phyloP scores from a whole-genome alignment of 2,329 filamentous ascomycete species.

The Paracorniculantispora psalliotae region DNA sequence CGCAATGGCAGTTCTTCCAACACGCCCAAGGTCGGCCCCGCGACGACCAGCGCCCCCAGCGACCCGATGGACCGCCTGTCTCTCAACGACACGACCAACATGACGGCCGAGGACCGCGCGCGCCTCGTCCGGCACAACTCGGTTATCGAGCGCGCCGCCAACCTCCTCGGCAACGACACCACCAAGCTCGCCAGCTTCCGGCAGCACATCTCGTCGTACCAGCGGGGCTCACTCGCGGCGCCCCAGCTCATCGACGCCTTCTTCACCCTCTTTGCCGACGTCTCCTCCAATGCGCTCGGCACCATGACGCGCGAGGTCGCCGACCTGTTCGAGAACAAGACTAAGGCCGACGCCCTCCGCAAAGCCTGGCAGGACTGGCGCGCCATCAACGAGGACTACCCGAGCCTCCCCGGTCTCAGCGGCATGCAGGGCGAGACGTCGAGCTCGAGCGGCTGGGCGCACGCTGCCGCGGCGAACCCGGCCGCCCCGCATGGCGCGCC shows the following conservation, averaged over 20 bases:
- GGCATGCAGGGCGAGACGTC: constrained; percentile 61
- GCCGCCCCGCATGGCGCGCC: constrained; percentile 33
- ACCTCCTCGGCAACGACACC: constrained; percentile 71
- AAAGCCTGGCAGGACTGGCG: constrained; percentile 94
- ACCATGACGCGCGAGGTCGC: constrained; percentile 88
- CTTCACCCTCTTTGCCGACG: constrained; percentile 77
- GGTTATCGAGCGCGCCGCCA: constrained; percentile 79
- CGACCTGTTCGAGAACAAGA: constrained; percentile 82
- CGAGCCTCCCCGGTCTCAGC: constrained; percentile 71
- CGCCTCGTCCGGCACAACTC: constrained; percentile 74
- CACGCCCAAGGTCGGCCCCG: constrained; percentile 20
- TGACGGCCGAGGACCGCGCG: constrained; percentile 74
- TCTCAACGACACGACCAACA: constrained; percentile 44
- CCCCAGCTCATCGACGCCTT: constrained; percentile 79
- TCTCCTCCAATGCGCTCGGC: constrained; percentile 72
- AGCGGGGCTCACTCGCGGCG: constrained; percentile 62
- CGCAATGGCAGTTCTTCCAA: constrained; percentile 18
- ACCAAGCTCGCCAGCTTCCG: constrained; percentile 76
- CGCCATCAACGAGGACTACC: constrained; percentile 93
- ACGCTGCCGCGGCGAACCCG: constrained; percentile 55
- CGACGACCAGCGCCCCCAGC: constrained; percentile 16
- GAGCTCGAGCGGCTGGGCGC: constrained; percentile 54
- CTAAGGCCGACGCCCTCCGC: constrained; percentile 67
- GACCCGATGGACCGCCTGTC: constrained; percentile 47
- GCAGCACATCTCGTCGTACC: constrained; percentile 71